Evolutionary conservation across 352 stramenopile genomes (phyloP).

Genomic region (Phytophthora europaea): DNA sequence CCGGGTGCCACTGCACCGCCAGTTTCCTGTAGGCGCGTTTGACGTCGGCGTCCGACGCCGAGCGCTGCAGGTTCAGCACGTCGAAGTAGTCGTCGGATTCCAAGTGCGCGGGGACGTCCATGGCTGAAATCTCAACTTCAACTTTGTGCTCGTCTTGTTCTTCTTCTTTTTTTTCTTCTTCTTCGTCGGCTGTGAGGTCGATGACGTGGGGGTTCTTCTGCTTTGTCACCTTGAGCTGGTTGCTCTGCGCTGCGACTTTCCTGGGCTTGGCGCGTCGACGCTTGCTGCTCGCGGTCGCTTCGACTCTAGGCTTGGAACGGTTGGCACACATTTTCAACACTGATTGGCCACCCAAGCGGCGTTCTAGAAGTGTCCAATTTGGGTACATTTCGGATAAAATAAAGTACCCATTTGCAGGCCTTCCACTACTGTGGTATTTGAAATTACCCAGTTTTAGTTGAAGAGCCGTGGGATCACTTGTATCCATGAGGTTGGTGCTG

Average conservation of each 20-base stretch:
- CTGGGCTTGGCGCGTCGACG: slow-evolving; percentile 4
- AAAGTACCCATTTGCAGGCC: too few species aligned
- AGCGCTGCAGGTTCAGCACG: slow-evolving; percentile 57
- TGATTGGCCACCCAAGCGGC: slow-evolving; percentile 22
- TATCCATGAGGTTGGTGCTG: neutral
- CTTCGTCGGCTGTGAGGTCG: slow-evolving; percentile 26
- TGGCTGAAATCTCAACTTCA: neutral
- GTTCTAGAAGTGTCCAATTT: slow-evolving; percentile 33
- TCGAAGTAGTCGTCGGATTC: slow-evolving; percentile 84
- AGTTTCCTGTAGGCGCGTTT: slow-evolving; percentile 76
- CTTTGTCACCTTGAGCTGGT: neutral
- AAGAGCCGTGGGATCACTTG: neutral
- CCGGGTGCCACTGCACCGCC: slow-evolving; percentile 93
- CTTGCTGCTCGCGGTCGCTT: slow-evolving; percentile 14
- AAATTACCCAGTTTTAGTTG: neutral
- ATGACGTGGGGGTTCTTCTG: slow-evolving; percentile 18
- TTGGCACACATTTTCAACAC: slow-evolving; percentile 29
- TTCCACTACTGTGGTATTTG: too few species aligned
- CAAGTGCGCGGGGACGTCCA: slow-evolving; percentile 47
- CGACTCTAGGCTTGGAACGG: slow-evolving; percentile 12
- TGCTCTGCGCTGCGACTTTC: slow-evolving; percentile 7
- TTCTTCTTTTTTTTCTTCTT: neutral
- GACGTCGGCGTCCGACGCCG: slow-evolving; percentile 60
- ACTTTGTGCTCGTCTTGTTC: slow-evolving; percentile 6
- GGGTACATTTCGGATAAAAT: too few species aligned